Evolutionary conservation across 441 rosid genomes (phyloP).

Genomic region (Pelargonium australe): DNA sequence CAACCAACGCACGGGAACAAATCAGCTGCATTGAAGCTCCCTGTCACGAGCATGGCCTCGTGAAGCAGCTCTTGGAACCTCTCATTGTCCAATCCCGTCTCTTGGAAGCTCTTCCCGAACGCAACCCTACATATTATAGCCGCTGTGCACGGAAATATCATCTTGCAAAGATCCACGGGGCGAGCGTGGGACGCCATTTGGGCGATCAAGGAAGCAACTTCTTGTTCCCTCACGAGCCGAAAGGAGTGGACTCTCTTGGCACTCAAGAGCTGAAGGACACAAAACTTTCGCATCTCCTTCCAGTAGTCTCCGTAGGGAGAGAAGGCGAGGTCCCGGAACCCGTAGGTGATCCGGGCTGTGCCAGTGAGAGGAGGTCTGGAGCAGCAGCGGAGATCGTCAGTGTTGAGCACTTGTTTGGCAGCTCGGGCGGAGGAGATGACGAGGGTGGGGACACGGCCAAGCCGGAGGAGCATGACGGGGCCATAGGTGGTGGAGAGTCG

Average conservation of each 20-base stretch:
- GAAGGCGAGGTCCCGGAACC: conserved; percentile 33
- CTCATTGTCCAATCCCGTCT: conserved; percentile 25
- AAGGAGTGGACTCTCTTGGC: conserved; percentile 36
- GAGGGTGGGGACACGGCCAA: conserved; percentile 22
- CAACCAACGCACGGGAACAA: conserved; percentile 26
- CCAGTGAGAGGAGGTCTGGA: conserved; percentile 36
- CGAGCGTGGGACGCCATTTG: conserved; percentile 21
- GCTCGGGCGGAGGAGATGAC: conserved; percentile 28
- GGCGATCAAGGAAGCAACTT: conserved; percentile 30
- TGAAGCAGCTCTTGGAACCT: conserved; percentile 28
- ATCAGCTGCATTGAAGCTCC: conserved; percentile 21
- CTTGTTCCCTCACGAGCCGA: conserved; percentile 36
- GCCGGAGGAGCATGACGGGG: conserved; percentile 32
- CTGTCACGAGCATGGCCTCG: conserved; percentile 18
- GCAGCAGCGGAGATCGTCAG: conserved; percentile 41
- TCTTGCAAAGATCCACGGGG: conserved; percentile 34
- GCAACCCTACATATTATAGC: conserved; percentile 31
- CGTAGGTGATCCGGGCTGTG: conserved; percentile 30
- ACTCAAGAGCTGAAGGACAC: conserved; percentile 41
- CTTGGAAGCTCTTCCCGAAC: conserved; percentile 32
- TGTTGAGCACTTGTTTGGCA: conserved; percentile 34
- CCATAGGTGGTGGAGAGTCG: conserved; percentile 29
- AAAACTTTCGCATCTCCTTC: conserved; percentile 39
- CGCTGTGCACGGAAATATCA: conserved; percentile 24
- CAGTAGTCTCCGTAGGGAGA: conserved; percentile 39